Conservation (phyloP, 768 basidiomycete species). For the Termitomyces sp. region DNA sequence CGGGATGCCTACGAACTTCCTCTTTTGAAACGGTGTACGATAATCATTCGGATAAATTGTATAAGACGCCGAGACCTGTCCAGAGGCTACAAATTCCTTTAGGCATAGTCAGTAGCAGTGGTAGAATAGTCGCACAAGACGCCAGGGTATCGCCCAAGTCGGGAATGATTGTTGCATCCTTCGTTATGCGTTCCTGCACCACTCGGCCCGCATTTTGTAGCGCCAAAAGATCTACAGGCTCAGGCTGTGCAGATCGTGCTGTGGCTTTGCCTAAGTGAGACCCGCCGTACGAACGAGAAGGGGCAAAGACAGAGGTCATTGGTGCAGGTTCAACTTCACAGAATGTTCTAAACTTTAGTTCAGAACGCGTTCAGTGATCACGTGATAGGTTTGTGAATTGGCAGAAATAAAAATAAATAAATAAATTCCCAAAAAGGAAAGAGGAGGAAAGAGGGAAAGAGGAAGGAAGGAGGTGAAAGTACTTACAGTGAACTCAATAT, state of each 20-base stretch:
- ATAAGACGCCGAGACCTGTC: constrained; percentile 72
- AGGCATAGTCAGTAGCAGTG: constrained; percentile 5
- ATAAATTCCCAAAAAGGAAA: too few species aligned
- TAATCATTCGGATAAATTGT: constrained; percentile 75
- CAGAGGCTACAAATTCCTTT: constrained; percentile 42
- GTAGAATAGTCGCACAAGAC: constrained; percentile 40
- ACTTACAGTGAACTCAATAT: too few species aligned
- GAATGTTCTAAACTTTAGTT: neutral
- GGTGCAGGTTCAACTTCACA: neutral
- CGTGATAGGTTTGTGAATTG: neutral
- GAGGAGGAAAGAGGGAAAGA: too few species aligned
- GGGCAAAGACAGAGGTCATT: constrained; percentile 18
- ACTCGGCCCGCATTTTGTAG: constrained; percentile 66
- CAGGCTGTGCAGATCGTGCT: constrained; percentile 22
- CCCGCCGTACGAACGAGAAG: constrained; percentile 15
- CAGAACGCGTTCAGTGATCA: constrained; percentile 1
- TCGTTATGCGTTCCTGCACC: constrained; percentile 63
- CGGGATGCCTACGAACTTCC: constrained; percentile 72
- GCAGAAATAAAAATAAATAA: too few species aligned
- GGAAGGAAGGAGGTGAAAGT: too few species aligned
- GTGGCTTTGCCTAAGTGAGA: neutral
- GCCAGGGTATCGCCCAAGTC: constrained; percentile 70
- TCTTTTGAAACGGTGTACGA: constrained; percentile 77
- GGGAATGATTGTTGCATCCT: constrained; percentile 72
- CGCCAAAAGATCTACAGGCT: constrained; percentile 54